These are phyloP conservation scores for Phytophthora colocasiae DNA, from an alignment of 352 stramenopile species.

Conservation along the genomic window DNA sequence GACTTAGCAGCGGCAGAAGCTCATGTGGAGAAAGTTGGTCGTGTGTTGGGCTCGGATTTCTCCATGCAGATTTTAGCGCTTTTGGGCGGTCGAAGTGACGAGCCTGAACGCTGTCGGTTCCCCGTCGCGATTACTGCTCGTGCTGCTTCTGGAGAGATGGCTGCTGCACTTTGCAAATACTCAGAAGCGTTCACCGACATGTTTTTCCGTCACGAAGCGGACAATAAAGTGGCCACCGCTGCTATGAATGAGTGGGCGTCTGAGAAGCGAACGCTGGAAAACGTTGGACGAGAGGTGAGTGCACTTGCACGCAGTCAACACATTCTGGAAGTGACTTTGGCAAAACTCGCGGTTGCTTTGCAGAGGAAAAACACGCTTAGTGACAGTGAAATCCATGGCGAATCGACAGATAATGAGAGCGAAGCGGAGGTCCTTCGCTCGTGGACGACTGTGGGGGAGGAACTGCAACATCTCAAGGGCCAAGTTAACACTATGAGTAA, in stretches of 20 bases:
- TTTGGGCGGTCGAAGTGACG: slow-evolving; percentile 42
- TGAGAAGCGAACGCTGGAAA: slow-evolving; percentile 52
- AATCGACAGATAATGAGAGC: slow-evolving; percentile 6
- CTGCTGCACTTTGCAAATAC: slow-evolving; percentile 51
- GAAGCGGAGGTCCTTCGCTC: slow-evolving; percentile 17
- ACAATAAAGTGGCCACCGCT: slow-evolving; percentile 31
- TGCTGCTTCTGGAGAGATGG: slow-evolving; percentile 42
- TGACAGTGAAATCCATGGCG: not conserved
- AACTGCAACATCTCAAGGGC: slow-evolving; percentile 45
- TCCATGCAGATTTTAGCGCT: slow-evolving; percentile 67
- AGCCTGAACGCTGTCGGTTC: slow-evolving; percentile 43
- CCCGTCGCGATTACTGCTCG: slow-evolving; percentile 36
- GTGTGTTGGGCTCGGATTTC: slow-evolving; percentile 68
- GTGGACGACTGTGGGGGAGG: slow-evolving; percentile 34
- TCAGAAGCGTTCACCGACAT: slow-evolving; percentile 67
- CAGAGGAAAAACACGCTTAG: slow-evolving; percentile 17
- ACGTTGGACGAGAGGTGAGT: slow-evolving; percentile 49
- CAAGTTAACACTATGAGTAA: slow-evolving; percentile 51
- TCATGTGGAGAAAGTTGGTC: slow-evolving; percentile 67
- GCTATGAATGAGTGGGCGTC: slow-evolving; percentile 38
- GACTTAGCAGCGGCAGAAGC: slow-evolving; percentile 49
- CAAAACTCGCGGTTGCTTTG: slow-evolving; percentile 30
- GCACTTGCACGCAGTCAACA: slow-evolving; percentile 56
- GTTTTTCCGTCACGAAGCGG: slow-evolving; percentile 41
- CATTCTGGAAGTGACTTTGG: slow-evolving; percentile 38